These are phyloP conservation scores for Alternaria sp. DNA, from an alignment of 2,329 filamentous ascomycete species.

Conservation along the genomic window DNA sequence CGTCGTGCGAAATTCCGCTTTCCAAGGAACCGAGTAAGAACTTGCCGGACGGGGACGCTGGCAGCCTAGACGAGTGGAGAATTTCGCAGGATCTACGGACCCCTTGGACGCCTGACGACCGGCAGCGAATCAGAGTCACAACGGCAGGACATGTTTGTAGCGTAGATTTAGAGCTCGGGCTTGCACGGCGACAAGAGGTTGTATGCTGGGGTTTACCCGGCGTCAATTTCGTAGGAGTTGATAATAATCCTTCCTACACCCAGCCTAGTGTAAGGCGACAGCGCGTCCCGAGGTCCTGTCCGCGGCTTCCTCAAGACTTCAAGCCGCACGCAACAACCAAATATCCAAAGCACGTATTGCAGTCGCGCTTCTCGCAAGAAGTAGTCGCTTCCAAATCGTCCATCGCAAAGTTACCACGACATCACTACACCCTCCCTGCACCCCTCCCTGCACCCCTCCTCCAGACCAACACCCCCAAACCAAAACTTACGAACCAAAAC, in stretches of 20 bases:
- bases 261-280: background rate
- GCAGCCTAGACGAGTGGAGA: background rate
- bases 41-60: background rate
- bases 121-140: background rate
- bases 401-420: background rate
- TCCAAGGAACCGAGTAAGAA: background rate
- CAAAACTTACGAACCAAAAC: constrained; percentile 68
- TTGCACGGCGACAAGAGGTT: background rate
- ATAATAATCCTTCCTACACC: background rate
- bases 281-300: background rate
- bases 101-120: background rate
- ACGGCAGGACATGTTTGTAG: background rate
- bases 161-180: background rate
- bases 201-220: background rate
- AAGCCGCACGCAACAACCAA: background rate
- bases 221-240: background rate
- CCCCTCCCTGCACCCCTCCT: background rate
- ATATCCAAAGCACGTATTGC: background rate
- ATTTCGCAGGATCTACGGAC: background rate
- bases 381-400: background rate
- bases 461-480: constrained; percentile 14
- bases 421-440: background rate
- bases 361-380: background rate
- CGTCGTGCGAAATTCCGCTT: background rate
- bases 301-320: background rate